Evolutionary conservation across 208 protist species (phyloP).

Genomic region (Trichomonas vaginalis): DNA sequence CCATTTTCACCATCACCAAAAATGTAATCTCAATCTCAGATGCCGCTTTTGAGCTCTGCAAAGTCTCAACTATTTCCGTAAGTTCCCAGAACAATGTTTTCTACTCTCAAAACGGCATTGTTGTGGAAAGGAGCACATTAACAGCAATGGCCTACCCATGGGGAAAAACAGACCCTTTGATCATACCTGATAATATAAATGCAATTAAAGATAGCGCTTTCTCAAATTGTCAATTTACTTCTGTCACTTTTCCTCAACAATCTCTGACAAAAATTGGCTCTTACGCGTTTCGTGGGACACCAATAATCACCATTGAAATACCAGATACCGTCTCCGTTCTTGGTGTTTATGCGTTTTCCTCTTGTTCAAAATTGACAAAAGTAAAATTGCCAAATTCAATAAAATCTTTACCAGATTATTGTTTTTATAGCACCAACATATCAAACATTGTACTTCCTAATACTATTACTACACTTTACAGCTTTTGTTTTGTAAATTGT

Average conservation of each 20-base stretch:
- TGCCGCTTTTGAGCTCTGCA: too few species aligned
- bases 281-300: not conserved
- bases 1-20: not conserved
- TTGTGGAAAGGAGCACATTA: not conserved
- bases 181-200: not conserved
- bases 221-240: not conserved
- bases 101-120: not conserved
- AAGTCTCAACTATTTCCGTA: too few species aligned
- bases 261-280: not conserved
- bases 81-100: not conserved
- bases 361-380: not conserved
- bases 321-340: not conserved
- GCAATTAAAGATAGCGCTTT: not conserved
- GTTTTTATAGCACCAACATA: not conserved
- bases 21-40: not conserved
- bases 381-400: not conserved
- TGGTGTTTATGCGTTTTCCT: not conserved
- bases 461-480: not conserved
- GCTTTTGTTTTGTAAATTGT: not conserved
- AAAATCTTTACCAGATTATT: not conserved
- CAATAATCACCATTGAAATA: not conserved
- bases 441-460: not conserved
- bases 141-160: not conserved
- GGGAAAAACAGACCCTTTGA: not conserved
- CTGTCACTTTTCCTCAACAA: not conserved